phyloP scores from a whole-genome alignment of 352 stramenopile species.

The Phytophthora rubi region DNA sequence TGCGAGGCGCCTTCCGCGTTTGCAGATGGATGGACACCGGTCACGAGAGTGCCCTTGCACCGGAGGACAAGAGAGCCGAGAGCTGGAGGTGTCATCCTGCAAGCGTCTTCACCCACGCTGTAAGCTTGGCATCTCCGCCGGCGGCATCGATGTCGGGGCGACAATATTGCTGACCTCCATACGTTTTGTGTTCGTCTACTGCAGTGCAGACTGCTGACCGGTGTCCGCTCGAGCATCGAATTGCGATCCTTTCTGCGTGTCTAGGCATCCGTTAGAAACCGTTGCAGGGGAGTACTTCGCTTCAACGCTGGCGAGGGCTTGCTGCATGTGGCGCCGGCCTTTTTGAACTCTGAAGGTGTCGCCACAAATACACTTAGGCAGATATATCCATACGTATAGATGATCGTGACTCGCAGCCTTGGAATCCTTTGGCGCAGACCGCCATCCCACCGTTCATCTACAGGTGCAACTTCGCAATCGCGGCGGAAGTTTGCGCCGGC shows the following conservation, averaged over 20 bases:
- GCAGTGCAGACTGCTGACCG: not conserved
- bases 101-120: not conserved
- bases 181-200: not conserved
- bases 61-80: slow-evolving; percentile 2
- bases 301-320: not conserved
- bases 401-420: not conserved
- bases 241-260: not conserved
- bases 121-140: not conserved
- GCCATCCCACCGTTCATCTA: slow-evolving; percentile 4
- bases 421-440: slow-evolving; percentile 4
- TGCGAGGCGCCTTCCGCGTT: not conserved
- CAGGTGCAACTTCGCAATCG: slow-evolving; percentile 20
- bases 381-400: not conserved
- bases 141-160: not conserved
- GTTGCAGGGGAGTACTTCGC: not conserved
- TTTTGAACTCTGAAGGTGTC: not conserved
- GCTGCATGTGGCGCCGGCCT: not conserved
- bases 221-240: not conserved
- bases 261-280: not conserved
- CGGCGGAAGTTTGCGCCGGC: slow-evolving; percentile 28
- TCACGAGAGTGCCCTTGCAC: slow-evolving; percentile 16
- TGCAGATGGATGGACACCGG: not conserved
- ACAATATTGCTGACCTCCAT: not conserved
- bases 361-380: not conserved
- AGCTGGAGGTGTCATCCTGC: not conserved